Evolutionary conservation across 345 rosid genomes (phyloP), one percentile per base, ranked within the genome.

Genomic region (Melastoma malabathricum): DNA sequence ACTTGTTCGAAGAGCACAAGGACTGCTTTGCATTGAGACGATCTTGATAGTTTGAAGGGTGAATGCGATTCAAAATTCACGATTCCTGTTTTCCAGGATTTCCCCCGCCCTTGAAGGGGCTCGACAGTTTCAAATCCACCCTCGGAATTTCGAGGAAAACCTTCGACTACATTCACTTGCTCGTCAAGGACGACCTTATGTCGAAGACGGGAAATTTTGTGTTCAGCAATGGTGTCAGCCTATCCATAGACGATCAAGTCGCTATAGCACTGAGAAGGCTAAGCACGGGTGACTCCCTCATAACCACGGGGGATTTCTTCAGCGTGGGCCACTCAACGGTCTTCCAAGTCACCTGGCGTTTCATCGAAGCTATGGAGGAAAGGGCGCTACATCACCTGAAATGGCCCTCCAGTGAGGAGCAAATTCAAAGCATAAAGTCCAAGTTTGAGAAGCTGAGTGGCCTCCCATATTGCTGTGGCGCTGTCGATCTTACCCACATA

Each of bases 291-390:
- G 76, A 71, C 10, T 78, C 88, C 6, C 61, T 78, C 2, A 68
- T 69, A 49, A 51, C 66, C 0, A 63, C 78, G 56, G 89, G 80
- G 10, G 80, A 81, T 55, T 65, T 67, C 0, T 71, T 79, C 12
- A 78, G 89, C 25, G 60, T 81, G 52, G 75, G 59, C 58, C 84
- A 74, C 66, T 73, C 80, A 9, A 81, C 76, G 6, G 89, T 81
- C 53, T 72, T 75, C 25, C 89, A 81, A 70, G 75, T 76, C 39
- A 81, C 89, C 15, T 81, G 84, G 82, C 84, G 80, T 25, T 78
- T 81, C 52, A 76, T 81, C 6, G 76, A 78, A 64, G 61, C 89
- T 17, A 63, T 81, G 80, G 89, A 81, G 68, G 74, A 78, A 66
- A 71, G 64, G 46, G 82, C 75, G 7, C 72, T 76, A 50, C 71